phyloP scores from a whole-genome alignment of 2,329 filamentous ascomycete genomes.

The Dactylellina cionopaga region DNA sequence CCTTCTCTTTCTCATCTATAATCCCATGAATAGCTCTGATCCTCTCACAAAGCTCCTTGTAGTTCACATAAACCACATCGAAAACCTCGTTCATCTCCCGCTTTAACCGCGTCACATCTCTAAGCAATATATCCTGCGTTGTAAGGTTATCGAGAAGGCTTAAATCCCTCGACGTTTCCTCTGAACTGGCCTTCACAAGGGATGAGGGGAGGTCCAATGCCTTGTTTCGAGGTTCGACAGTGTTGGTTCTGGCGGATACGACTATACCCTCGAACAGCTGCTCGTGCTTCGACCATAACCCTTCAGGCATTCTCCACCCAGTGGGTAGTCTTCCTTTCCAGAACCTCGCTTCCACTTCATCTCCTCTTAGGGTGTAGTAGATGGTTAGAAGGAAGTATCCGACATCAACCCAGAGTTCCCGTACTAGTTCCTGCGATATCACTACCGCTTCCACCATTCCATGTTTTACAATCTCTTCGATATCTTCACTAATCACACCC shows the following conservation, averaged over 20 bases:
- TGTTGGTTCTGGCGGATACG: neutral
- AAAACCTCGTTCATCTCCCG: slow-evolving; percentile 28
- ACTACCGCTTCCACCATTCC: slow-evolving; percentile 28
- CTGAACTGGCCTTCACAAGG: neutral
- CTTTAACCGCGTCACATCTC: slow-evolving; percentile 27
- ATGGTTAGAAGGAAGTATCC: slow-evolving; percentile 24
- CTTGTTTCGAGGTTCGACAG: neutral
- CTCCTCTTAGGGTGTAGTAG: slow-evolving; percentile 4
- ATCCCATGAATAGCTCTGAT: slow-evolving; percentile 29
- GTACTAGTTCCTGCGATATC: neutral
- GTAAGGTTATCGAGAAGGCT: neutral
- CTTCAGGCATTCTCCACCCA: neutral
- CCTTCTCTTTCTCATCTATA: slow-evolving; percentile 17
- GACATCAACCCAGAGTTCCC: slow-evolving; percentile 21
- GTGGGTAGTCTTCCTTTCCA: slow-evolving; percentile 21
- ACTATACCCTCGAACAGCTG: neutral
- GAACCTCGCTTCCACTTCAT: slow-evolving; percentile 21
- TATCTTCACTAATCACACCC: neutral
- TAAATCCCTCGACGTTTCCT: slow-evolving; percentile 1
- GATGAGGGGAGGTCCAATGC: neutral
- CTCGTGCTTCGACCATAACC: neutral
- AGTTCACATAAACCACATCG: slow-evolving; percentile 26
- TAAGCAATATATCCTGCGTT: slow-evolving; percentile 8
- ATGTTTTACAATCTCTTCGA: slow-evolving; percentile 18
- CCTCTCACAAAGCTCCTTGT: slow-evolving; percentile 25